Percentiles rank a stretch among this genome's conserved stretches.
Conservation (phyloP, 495 filamentous ascomycete species). For the Rhypophila decipiens region DNA sequence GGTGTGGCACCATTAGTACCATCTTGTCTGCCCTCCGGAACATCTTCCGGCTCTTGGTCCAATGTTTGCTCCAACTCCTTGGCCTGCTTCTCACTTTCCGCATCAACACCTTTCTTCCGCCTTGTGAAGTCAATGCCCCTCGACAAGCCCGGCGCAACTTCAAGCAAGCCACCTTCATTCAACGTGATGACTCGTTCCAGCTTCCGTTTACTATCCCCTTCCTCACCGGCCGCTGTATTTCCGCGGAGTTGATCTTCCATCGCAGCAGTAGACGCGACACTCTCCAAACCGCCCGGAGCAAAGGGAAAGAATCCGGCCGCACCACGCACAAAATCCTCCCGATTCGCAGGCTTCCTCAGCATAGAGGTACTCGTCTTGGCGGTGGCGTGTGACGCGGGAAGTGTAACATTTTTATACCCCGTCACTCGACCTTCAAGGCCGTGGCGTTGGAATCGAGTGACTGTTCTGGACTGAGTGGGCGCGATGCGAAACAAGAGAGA, state of each 20-base stretch:
- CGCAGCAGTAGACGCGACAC: conserved; percentile 72
- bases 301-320: conserved; percentile 95
- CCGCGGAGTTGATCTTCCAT: conserved; percentile 57
- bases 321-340: conserved; percentile 91
- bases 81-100: conserved; percentile 43
- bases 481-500: conserved; percentile 76
- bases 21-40: conserved; percentile 34
- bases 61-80: conserved; percentile 70
- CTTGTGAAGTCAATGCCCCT: conserved; percentile 71
- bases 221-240: conserved; percentile 18
- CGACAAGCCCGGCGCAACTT: conserved; percentile 74
- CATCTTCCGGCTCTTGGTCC: conserved; percentile 57
- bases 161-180: conserved; percentile 69
- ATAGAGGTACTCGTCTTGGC: conserved; percentile 96
- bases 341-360: conserved; percentile 74
- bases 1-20: conserved; percentile 26
- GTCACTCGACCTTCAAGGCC: conserved; percentile 90
- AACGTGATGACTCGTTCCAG: conserved; percentile 80
- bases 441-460: conserved; percentile 86
- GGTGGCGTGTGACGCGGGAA: conserved; percentile 82
- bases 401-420: conserved; percentile 89
- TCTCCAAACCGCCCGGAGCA: conserved; percentile 84
- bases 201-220: conserved; percentile 39
- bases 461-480: conserved; percentile 85
- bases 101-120: conserved; percentile 49